Evolutionary conservation across 331 rosid species (phyloP).

Genomic region (Rosa hybrid): DNA sequence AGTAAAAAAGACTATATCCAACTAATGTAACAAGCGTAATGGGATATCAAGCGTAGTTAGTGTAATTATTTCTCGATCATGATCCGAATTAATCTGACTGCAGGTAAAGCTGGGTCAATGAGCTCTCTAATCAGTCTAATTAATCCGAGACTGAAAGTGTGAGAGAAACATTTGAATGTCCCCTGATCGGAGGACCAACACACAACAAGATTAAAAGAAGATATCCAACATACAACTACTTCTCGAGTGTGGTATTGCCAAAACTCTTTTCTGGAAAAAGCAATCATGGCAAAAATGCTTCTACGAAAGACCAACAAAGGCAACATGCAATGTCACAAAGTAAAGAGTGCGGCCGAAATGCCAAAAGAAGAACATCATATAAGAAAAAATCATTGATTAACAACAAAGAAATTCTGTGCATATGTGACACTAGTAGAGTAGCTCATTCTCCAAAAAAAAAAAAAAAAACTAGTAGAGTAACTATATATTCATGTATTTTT

Average conservation of each 20-base stretch:
- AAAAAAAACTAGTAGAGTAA: neutral
- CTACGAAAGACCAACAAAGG: neutral
- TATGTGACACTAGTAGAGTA: too few relatives aligned
- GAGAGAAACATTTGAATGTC: neutral
- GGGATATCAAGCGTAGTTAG: too few relatives aligned
- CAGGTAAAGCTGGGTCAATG: neutral
- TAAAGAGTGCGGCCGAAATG: neutral
- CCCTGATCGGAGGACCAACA: neutral
- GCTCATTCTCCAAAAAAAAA: too few relatives aligned
- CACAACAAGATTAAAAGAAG: slow-evolving; percentile 4
- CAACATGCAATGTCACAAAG: slow-evolving; percentile 2
- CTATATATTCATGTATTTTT: neutral
- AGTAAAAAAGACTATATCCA: neutral
- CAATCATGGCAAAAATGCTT: neutral
- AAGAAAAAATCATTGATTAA: neutral
- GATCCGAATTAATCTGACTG: neutral
- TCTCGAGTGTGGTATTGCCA: slow-evolving; percentile 5
- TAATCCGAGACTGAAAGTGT: neutral
- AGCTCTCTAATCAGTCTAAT: neutral
- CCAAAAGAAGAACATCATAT: neutral
- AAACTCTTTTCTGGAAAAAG: neutral
- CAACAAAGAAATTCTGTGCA: too few relatives aligned
- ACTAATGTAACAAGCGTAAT: neutral
- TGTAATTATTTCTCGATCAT: neutral
- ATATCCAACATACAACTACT: neutral